Percentiles rank a stretch among this genome's conserved stretches.
phyloP scores from a whole-genome alignment of 2,329 filamentous ascomycete species.

The Venturia oleaginea region DNA sequence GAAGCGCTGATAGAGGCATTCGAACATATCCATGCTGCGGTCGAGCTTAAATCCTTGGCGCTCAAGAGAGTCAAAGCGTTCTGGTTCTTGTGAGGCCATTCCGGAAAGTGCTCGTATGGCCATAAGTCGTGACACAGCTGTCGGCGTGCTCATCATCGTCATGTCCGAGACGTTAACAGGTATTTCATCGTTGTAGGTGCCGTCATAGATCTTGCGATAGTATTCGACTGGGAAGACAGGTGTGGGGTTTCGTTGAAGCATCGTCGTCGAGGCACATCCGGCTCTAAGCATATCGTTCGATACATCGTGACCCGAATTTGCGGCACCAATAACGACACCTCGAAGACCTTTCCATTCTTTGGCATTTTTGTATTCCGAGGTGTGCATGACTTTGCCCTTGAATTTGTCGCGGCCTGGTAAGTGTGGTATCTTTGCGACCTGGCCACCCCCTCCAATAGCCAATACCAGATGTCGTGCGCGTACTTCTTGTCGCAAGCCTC shows the following conservation, averaged over 20 bases:
- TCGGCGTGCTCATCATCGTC: constrained; percentile 47
- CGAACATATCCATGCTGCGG: constrained; percentile 46
- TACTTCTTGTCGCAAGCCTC: constrained; percentile 2
- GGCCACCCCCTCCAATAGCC: constrained; percentile 56
- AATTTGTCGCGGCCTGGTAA: constrained; percentile 44
- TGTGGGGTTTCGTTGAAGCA: constrained; percentile 57
- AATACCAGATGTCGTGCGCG: constrained; percentile 39
- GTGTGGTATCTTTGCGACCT: constrained; percentile 62
- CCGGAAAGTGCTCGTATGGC: constrained; percentile 37
- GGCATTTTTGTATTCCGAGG: constrained; percentile 31
- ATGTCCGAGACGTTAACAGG: constrained; percentile 59
- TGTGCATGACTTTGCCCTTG: constrained; percentile 47
- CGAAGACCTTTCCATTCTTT: constrained; percentile 43
- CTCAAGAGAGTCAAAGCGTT: constrained; percentile 37
- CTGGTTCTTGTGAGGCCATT: constrained; percentile 25
- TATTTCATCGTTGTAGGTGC: constrained; percentile 43
- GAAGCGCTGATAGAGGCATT: constrained; percentile 52
- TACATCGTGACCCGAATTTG: constrained; percentile 62
- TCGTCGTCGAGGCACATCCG: constrained; percentile 52
- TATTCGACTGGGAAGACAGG: constrained; percentile 51
- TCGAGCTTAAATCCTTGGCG: constrained; percentile 55
- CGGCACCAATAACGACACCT: constrained; percentile 57
- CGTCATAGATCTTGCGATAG: constrained; percentile 40
- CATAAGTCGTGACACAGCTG: constrained; percentile 50
- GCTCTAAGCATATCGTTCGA: constrained; percentile 58